These are phyloP conservation scores for Penicillium sp. DNA, from an alignment of 2,329 filamentous ascomycete genomes.

Conservation along the genomic window DNA sequence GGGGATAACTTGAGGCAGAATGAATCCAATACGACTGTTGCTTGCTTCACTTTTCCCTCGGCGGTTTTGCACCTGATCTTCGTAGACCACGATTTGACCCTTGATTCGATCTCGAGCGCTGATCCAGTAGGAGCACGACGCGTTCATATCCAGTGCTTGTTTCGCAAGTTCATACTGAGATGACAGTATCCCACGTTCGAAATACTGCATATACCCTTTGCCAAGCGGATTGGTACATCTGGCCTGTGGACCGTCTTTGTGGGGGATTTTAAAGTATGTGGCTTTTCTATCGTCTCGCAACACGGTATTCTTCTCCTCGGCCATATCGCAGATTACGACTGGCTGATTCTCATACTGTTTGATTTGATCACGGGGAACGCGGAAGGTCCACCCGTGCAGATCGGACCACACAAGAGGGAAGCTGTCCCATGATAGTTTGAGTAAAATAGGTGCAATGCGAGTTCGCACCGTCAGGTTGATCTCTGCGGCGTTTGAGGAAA, in stretches of 20 bases:
- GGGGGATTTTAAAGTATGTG: constrained; percentile 87
- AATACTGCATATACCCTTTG: constrained; percentile 85
- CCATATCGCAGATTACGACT: constrained; percentile 72
- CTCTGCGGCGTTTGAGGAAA: constrained; percentile 60
- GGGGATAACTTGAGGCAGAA: constrained; percentile 90
- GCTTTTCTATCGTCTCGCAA: constrained; percentile 66
- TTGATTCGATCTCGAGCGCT: constrained; percentile 88
- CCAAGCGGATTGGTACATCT: constrained; percentile 85
- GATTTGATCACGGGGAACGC: constrained; percentile 63
- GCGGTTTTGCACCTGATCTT: constrained; percentile 54
- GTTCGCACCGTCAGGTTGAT: constrained; percentile 84
- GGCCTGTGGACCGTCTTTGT: constrained; percentile 87
- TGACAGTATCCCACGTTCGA: constrained; percentile 82
- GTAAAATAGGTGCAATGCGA: constrained; percentile 77
- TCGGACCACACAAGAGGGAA: constrained; percentile 91
- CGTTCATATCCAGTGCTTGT: constrained; percentile 96
- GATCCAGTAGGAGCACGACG: constrained; percentile 98
- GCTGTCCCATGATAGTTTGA: constrained; percentile 84
- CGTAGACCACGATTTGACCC: constrained; percentile 92
- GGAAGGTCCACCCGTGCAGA: constrained; percentile 88
- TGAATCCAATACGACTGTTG: constrained; percentile 65
- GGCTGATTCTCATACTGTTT: constrained; percentile 67
- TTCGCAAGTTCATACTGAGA: constrained; percentile 90
- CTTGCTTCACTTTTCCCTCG: constrained; percentile 16
- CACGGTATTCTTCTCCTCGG: constrained; percentile 65